Base-by-base conservation (phyloP, 495 filamentous ascomycete species). In the Cercophora samala region DNA sequence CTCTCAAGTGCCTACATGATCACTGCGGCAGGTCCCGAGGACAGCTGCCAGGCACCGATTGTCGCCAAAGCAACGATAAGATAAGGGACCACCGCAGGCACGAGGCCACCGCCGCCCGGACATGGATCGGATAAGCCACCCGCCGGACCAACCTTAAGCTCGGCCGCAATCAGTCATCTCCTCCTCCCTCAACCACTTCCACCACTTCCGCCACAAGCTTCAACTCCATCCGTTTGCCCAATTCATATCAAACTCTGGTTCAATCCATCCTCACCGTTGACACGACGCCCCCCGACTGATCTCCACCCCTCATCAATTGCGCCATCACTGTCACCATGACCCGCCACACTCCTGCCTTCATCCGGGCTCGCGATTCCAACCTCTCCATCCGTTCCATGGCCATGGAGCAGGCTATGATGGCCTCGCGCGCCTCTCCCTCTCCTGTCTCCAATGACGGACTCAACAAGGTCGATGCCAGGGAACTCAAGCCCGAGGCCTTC, bases 401-500 rank as follows among this genome's bases (percentile, higher is more conserved):
- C 19, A 64, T 72, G 46, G 66, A 73, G 64, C 65, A 71, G 46
- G 63, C 73, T 3, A 64, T 71, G 66, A 25, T 42, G 13, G 60
- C 64, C 21, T 59, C 53, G 62, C 73, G 65, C 63, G 22, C 53
- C 64, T 70, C 56, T 68, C 67, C 53, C 64, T 70, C 56, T 68
- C 67, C 68, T 64, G 25, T 64, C 51, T 5, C 55, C 42, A 61
- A 66, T 19, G 32, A 26, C 23, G 25, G 46, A 21, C 60, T 65
- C 42, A 73, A 71, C 51, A 64, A 25, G 46, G 73, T 76, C 60
- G 64, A 69, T 9, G 70, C 81, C n/a, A 76, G 75, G 68, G 74
- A 73, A n/a, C 61, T 77, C 29, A 77, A 73, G 29, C 83, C 84
- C 19, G 85, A 87, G 69, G 85, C 83, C 56, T 96, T 93, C 76